phyloP scores from a whole-genome alignment of 2,329 filamentous ascomycete species.

The Didymella exigua region DNA sequence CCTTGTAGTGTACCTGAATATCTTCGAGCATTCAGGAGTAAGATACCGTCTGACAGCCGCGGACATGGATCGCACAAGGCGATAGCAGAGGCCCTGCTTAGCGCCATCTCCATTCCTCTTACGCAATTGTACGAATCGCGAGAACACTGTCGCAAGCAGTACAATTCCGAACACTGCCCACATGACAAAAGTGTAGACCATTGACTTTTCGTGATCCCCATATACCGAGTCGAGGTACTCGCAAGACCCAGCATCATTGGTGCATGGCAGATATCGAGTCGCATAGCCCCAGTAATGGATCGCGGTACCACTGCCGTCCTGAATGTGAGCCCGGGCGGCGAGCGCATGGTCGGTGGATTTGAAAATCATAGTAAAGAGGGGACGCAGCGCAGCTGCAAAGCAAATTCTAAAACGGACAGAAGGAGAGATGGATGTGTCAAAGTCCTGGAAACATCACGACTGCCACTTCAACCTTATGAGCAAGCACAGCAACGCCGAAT shows the following conservation, averaged over 20 bases:
- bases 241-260: slow-evolving; percentile 61
- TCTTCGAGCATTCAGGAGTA: slow-evolving; percentile 61
- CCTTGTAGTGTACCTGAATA: slow-evolving; percentile 72
- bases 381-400: slow-evolving; percentile 16
- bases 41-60: slow-evolving; percentile 56
- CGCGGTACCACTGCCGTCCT: background rate
- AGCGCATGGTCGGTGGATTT: slow-evolving; percentile 4
- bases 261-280: slow-evolving; percentile 59
- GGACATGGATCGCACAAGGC: slow-evolving; percentile 39
- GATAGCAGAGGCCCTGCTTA: slow-evolving; percentile 27
- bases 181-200: slow-evolving; percentile 61
- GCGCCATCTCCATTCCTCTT: slow-evolving; percentile 15
- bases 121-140: slow-evolving; percentile 26
- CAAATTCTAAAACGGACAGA: background rate
- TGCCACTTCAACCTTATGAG: background rate
- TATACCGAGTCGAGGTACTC: slow-evolving; percentile 62
- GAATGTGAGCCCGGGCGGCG: slow-evolving; percentile 12
- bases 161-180: slow-evolving; percentile 58
- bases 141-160: slow-evolving; percentile 49
- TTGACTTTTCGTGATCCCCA: slow-evolving; percentile 56
- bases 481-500: background rate
- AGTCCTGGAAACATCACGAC: background rate
- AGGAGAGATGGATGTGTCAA: background rate
- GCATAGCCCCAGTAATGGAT: slow-evolving; percentile 60
- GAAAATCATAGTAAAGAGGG: slow-evolving; percentile 11